A percentile compares a stretch with the other conserved stretches of the same genome.
phyloP scores from a whole-genome alignment of 768 basidiomycete species.

The Saitozyma sp. region DNA sequence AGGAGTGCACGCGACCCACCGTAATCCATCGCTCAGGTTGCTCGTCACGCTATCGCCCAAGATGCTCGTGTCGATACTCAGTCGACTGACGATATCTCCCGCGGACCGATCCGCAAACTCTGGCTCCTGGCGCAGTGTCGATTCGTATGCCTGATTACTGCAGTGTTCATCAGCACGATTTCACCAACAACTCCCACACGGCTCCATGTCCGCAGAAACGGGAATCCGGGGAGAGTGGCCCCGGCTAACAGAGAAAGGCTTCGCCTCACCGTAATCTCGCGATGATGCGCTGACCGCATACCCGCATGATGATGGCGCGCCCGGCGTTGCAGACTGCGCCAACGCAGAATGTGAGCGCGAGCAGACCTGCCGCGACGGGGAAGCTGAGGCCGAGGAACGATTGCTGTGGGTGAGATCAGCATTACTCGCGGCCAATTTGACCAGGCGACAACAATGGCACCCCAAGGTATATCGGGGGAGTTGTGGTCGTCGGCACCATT shows the following conservation, averaged over 20 bases:
- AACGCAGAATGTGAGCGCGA: conserved; percentile 76
- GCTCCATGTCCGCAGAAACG: neutral
- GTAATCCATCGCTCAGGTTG: conserved; percentile 58
- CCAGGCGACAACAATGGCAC: neutral
- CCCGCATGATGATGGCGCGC: conserved; percentile 64
- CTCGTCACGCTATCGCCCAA: conserved; percentile 68
- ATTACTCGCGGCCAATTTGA: neutral
- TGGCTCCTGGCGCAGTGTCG: conserved; percentile 84
- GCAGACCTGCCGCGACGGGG: conserved; percentile 72
- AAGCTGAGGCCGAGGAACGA: conserved; percentile 78
- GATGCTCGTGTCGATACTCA: conserved; percentile 87
- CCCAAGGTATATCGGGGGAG: too few relatives aligned
- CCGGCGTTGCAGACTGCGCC: conserved; percentile 85
- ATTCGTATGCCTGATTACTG: conserved; percentile 74
- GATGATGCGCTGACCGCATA: conserved; percentile 88
- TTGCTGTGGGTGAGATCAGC: conserved; percentile 11
- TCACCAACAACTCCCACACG: neutral
- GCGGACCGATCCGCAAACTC: conserved; percentile 90
- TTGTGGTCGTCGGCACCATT: too few relatives aligned
- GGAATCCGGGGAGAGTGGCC: neutral
- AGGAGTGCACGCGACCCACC: conserved; percentile 39
- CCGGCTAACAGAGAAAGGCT: neutral
- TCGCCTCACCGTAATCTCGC: conserved; percentile 57
- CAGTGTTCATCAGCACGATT: conserved; percentile 52
- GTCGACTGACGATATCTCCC: conserved; percentile 86